phyloP scores from a whole-genome alignment of 768 basidiomycete species.

The Lepiota brunneoincarnata region DNA sequence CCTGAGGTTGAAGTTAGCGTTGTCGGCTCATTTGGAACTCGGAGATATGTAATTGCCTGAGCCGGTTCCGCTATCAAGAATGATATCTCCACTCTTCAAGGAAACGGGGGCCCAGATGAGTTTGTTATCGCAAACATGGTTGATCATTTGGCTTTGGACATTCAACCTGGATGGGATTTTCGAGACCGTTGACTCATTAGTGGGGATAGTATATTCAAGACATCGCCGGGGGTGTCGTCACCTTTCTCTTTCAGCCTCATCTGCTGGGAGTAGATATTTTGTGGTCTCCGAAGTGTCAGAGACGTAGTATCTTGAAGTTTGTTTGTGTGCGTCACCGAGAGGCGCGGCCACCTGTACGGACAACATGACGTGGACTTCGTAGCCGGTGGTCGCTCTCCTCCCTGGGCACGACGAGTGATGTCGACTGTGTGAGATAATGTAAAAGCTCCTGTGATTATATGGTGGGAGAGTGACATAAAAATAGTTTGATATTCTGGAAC shows the following conservation, averaged over 20 bases:
- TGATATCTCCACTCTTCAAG: conserved; percentile 10
- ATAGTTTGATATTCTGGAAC: no score
- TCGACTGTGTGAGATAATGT: no score
- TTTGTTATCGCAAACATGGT: conserved; percentile 11
- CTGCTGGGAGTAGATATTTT: conserved; percentile 1
- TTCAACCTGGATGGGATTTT: conserved; percentile 2
- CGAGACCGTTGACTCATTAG: no score
- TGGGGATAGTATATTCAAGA: background rate
- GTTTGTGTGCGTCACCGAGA: background rate
- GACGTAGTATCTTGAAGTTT: background rate
- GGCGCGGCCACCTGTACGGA: background rate
- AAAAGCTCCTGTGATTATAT: no score
- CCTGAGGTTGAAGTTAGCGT: background rate
- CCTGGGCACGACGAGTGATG: no score
- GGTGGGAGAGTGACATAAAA: no score
- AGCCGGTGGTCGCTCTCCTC: background rate
- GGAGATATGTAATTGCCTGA: conserved; percentile 11
- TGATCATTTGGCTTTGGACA: conserved; percentile 13
- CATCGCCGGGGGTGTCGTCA: no score
- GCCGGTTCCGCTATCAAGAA: conserved; percentile 20
- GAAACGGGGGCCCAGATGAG: conserved; percentile 14
- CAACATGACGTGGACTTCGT: background rate
- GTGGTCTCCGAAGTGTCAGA: background rate
- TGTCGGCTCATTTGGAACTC: background rate
- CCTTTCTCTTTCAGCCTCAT: conserved; percentile 6